These are phyloP conservation scores for Colletotrichum camelliae DNA, from an alignment of 2,329 filamentous ascomycete species.

Conservation along the genomic window DNA sequence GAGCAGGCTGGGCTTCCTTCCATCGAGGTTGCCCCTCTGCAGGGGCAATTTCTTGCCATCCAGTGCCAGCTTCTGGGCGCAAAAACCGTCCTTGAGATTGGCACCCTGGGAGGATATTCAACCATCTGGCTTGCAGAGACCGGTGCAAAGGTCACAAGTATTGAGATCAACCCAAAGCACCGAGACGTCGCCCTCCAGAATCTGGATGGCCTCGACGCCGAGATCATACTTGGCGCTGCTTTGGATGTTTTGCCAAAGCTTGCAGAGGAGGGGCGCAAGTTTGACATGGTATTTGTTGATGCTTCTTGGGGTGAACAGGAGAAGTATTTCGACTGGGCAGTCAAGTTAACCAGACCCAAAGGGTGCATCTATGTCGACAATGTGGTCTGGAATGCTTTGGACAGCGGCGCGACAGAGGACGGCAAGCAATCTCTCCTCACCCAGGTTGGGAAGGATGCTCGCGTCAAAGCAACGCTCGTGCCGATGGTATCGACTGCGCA, in stretches of 20 bases:
- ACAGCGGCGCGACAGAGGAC: not conserved
- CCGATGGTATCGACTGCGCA: slow-evolving; percentile 18
- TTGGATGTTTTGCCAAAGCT: slow-evolving; percentile 44
- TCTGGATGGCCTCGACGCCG: slow-evolving; percentile 44
- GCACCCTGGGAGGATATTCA: slow-evolving; percentile 59
- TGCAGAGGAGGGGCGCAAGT: slow-evolving; percentile 43
- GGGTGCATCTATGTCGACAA: slow-evolving; percentile 56
- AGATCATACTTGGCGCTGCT: slow-evolving; percentile 49
- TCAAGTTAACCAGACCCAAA: slow-evolving; percentile 42
- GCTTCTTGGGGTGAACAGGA: slow-evolving; percentile 56
- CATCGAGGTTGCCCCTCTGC: slow-evolving; percentile 38
- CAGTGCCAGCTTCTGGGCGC: slow-evolving; percentile 39
- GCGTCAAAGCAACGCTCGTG: slow-evolving; percentile 30
- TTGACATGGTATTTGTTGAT: slow-evolving; percentile 59
- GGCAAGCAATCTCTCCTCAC: slow-evolving; percentile 25
- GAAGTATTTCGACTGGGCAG: slow-evolving; percentile 51
- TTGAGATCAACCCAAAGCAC: slow-evolving; percentile 54
- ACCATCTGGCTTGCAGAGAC: slow-evolving; percentile 56
- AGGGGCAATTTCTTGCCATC: slow-evolving; percentile 44
- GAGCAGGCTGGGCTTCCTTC: slow-evolving; percentile 36
- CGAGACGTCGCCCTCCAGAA: slow-evolving; percentile 53
- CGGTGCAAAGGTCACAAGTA: slow-evolving; percentile 49
- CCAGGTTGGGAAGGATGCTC: slow-evolving; percentile 26
- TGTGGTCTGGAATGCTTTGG: slow-evolving; percentile 41
- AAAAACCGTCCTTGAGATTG: slow-evolving; percentile 55